These are phyloP conservation scores for Penicillium nordicum DNA, from an alignment of 2,329 filamentous ascomycete species.

Conservation along the genomic window DNA sequence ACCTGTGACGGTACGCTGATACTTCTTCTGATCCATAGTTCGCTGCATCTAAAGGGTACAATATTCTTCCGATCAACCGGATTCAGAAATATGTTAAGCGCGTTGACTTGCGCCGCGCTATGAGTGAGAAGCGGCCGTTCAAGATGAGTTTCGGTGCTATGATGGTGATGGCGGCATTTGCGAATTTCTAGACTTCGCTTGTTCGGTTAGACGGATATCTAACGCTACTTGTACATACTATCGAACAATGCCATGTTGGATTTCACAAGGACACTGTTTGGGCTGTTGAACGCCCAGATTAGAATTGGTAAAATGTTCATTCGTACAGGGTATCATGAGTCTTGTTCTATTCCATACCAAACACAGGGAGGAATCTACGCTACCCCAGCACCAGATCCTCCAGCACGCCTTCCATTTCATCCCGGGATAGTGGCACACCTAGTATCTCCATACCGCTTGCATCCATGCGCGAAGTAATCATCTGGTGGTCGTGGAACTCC, in stretches of 20 bases:
- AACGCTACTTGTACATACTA: constrained; percentile 13
- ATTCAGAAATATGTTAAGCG: constrained; percentile 43
- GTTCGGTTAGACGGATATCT: not conserved
- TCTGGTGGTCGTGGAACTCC: constrained; percentile 97
- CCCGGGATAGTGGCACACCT: constrained; percentile 77
- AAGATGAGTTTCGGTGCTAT: constrained; percentile 47
- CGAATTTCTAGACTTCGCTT: constrained; percentile 32
- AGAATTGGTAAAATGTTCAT: constrained; percentile 13
- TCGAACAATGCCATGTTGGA: not conserved
- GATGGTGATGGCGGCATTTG: constrained; percentile 47
- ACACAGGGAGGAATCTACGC: constrained; percentile 8
- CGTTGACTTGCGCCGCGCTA: constrained; percentile 37
- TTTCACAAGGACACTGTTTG: not conserved
- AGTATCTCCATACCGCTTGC: constrained; percentile 78
- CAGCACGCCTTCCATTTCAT: constrained; percentile 83
- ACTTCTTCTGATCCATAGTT: constrained; percentile 29
- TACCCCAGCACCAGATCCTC: constrained; percentile 62
- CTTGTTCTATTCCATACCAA: constrained; percentile 19
- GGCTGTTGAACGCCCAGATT: not conserved
- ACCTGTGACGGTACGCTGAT: constrained; percentile 3
- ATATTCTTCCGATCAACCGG: constrained; percentile 41
- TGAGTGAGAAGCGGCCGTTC: constrained; percentile 43
- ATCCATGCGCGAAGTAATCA: constrained; percentile 88
- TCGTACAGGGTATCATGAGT: constrained; percentile 35
- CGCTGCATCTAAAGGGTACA: constrained; percentile 47